Conservation (phyloP, 2,329 filamentous ascomycete species). For the Fusarium solani-melongenae region DNA sequence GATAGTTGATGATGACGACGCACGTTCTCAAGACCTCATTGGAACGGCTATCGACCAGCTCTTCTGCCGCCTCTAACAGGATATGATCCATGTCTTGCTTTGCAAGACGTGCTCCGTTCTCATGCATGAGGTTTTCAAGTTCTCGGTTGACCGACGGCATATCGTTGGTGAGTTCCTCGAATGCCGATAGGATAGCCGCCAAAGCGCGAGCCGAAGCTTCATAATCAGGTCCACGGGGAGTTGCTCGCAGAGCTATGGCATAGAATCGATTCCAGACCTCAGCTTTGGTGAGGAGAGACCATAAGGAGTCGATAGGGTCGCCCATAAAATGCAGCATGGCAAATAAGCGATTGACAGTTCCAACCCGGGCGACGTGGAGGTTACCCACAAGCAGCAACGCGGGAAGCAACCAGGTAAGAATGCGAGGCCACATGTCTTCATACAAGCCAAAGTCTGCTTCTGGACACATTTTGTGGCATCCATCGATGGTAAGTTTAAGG, state of each 20-base stretch:
- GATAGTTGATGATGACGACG: slow-evolving; percentile 19
- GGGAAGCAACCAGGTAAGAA: slow-evolving; percentile 22
- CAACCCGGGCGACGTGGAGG: slow-evolving; percentile 12
- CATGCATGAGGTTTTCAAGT: slow-evolving; percentile 2
- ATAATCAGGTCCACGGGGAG: background rate
- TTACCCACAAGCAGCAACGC: slow-evolving; percentile 22
- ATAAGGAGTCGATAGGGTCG: slow-evolving; percentile 13
- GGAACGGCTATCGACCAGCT: slow-evolving; percentile 6
- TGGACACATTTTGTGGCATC: slow-evolving; percentile 16
- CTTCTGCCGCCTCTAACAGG: background rate
- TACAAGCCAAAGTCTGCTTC: slow-evolving; percentile 13
- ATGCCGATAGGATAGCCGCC: slow-evolving; percentile 14
- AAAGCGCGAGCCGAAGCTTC: background rate
- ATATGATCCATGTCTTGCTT: slow-evolving; percentile 4
- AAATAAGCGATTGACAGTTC: slow-evolving; percentile 3
- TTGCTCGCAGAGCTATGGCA: background rate
- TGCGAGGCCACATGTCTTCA: slow-evolving; percentile 20
- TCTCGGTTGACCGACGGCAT: slow-evolving; percentile 9
- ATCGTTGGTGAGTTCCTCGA: slow-evolving; percentile 23
- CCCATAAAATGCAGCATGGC: slow-evolving; percentile 9
- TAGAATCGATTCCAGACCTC: slow-evolving; percentile 10
- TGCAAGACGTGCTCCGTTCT: background rate
- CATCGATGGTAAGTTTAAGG: slow-evolving; percentile 44
- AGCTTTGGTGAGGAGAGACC: background rate
- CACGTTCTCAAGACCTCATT: slow-evolving; percentile 14